Percentiles rank a stretch among this genome's conserved stretches.
Evolutionary conservation across 2,329 filamentous ascomycete genomes (phyloP).

Genomic region (Colletotrichum cuscutae): DNA sequence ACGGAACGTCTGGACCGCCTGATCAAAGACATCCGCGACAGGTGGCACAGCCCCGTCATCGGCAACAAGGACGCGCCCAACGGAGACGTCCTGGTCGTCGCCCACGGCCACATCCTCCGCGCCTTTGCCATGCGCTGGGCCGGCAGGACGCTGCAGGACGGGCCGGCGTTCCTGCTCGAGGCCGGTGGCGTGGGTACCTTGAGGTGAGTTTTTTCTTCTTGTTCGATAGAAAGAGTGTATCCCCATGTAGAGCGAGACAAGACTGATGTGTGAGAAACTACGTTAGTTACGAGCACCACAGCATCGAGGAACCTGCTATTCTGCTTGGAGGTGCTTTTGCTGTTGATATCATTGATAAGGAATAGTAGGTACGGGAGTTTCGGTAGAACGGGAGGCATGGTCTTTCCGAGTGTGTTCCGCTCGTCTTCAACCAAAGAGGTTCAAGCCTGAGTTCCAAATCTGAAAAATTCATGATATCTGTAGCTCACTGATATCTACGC

Average conservation of each 20-base stretch:
- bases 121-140: conserved; percentile 91
- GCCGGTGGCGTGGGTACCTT: conserved; percentile 86
- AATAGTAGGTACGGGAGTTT: conserved; percentile 37
- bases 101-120: conserved; percentile 89
- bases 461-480: background rate
- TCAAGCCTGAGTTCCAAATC: too few species aligned
- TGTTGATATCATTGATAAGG: conserved; percentile 50
- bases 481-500: background rate
- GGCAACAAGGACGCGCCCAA: conserved; percentile 47
- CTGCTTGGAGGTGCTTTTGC: conserved; percentile 79
- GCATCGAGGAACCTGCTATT: conserved; percentile 81
- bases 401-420: background rate
- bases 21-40: conserved; percentile 78
- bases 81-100: conserved; percentile 71
- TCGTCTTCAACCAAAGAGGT: background rate
- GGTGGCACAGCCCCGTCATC: conserved; percentile 72
- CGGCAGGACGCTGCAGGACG: conserved; percentile 77
- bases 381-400: background rate
- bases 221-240: too few species aligned
- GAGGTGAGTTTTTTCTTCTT: conserved; percentile 60
- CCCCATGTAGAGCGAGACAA: background rate
- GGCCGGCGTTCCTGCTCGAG: conserved; percentile 85
- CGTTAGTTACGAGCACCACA: conserved; percentile 81
- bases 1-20: conserved; percentile 78
- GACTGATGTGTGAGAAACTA: background rate